Base-by-base conservation (phyloP, 768 basidiomycete genomes). In the Termitomyces sp. region DNA sequence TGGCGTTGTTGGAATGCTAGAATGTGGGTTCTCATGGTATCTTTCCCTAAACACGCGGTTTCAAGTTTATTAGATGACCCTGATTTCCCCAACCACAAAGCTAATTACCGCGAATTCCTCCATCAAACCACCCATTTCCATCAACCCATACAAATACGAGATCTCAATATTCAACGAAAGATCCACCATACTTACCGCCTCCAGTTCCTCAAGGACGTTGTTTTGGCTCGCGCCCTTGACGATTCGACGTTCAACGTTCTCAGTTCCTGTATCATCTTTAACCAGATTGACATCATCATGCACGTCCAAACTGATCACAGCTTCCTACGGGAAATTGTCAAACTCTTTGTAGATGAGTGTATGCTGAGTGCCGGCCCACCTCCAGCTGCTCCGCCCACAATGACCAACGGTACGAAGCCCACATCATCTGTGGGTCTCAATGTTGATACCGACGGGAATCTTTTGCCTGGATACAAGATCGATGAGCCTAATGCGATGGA, bases 141-240 rank as follows among this genome's bases (percentile, higher is more conserved):
- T 65, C 86, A 96, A 71, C 94, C 95, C 46, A 86, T 98, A 61
- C 79, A 83, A 31, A 89, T 98, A 67, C 81, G 82, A 43, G 92
- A 96, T 64, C 72, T 79, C 20, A 63, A 70, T 44, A 87, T 97
- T 46, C 87, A 89, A 65, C 82, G 81, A 57, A 98, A 98, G 73
- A 89, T 98, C 27, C 96, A 98, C 72, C 94, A 97, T 68, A 98
- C 94, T 3, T 98, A 98, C 70, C 92, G 97, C 20, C 81, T 99
- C 7, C 93, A 94, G 67, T 98, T 94, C 73, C 87, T 99, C 66
- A 98, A 98, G 71, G 97, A 99, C 69, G 96, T 99, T 58, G 93
- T 99, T 42, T 89, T 99, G 49, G 93, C 94, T 0, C 88, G 97
- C 18, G 87, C 88, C 1, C 82, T 98, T 49, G 97, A 99, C 65